A percentile compares a stretch with the other conserved stretches of the same genome.
These are phyloP conservation scores for Yarrowia porcina DNA, from an alignment of 805 yeast genomes.

Conservation along the genomic window DNA sequence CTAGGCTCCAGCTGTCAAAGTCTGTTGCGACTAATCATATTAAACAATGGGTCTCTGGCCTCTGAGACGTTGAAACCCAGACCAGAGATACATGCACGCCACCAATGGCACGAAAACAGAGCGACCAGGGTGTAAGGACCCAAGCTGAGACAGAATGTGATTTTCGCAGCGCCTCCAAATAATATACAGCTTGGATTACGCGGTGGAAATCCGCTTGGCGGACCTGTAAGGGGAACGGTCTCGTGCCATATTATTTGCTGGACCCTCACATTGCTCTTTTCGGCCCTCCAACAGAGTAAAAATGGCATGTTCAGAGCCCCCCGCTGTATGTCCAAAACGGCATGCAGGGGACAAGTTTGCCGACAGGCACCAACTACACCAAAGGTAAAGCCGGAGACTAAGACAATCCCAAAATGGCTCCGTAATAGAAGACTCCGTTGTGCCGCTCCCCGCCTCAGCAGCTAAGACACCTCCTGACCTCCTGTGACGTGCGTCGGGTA, in stretches of 20 bases:
- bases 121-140: constrained; percentile 5
- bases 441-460: background rate
- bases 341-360: constrained; percentile 4
- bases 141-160: constrained; percentile 16
- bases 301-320: background rate
- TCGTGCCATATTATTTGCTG: background rate
- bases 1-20: background rate
- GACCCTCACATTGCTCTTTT: background rate
- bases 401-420: background rate
- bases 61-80: constrained; percentile 10
- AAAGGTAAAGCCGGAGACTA: background rate
- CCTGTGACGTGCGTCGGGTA: background rate
- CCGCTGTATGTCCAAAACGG: background rate
- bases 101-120: constrained; percentile 23
- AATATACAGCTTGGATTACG: background rate
- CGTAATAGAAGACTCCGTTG: background rate
- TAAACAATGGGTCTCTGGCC: background rate
- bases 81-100: background rate
- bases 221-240: background rate
- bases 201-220: background rate
- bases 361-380: background rate
- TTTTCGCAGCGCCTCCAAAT: background rate
- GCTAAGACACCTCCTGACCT: background rate
- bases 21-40: background rate
- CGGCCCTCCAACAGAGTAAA: background rate